Evolutionary conservation across 345 rosid species (phyloP), one percentile per base, ranked within the genome.

Genomic region (Eucalyptus cladocalyx): DNA sequence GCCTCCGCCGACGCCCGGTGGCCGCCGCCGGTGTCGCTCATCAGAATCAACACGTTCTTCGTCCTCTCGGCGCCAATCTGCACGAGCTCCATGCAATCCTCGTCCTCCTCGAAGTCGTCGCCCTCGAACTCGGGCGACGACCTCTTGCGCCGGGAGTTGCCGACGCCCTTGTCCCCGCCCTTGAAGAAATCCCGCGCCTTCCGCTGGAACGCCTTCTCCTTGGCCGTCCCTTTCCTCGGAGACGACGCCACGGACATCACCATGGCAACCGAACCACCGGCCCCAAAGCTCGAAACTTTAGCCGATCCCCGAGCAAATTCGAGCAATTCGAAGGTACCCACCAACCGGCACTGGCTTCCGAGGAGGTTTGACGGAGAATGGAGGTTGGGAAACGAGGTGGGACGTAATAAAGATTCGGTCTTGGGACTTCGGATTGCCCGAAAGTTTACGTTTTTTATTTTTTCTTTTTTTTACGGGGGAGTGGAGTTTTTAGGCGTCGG

Each of bases 1-100:
- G 99, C 99, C 92, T 98, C 99, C 49, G 99, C 99, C 4, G 99
- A 97, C 87, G 99, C 99, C 65, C 99, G 94, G 89, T 98, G 99
- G 26, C 99, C 99, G 1, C 99, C 99, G 4, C 99, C 99, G 7
- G 99, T 98, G 26, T 98, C 99, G 88, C 99, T 98, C 99, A 98
- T 98, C 89, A 98, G 96, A 87, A 98, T 98, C 94, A 98, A 87
- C 40, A 98, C 96, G 86, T 92, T 97, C 92, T 98, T 98, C 32
- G 96, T 95, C 93, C 98, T 95, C 88, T 95, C 95, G 3, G 98
- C 98, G 45, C 98, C 99, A 91, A 98, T 96, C 92, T 98, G 98
- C 53, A 92, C 93, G 16, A 98, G 95, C 94, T 94, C 98, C 96
- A 96, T 90, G 53, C 93, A 95, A 19, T 94, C 97, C 80, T 87